Base-by-base conservation (phyloP, 2,329 filamentous ascomycete species). In the Clarireedia homoeocarpa region DNA sequence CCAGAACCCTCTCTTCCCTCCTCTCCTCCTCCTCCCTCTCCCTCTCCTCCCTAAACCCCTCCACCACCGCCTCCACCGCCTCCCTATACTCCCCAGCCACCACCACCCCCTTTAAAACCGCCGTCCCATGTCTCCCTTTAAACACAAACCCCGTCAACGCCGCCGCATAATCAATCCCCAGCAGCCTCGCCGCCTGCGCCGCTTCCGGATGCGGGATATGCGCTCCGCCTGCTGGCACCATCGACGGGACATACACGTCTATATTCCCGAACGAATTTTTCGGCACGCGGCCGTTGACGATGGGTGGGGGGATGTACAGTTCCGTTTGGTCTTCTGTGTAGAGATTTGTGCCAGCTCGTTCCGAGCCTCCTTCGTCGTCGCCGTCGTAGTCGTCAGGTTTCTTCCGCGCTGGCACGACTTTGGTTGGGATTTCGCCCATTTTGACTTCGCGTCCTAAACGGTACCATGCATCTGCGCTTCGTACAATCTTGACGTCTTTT, bases 221-320 rank as follows among this genome's bases (percentile, higher is more conserved):
- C 2, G 83, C 79, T 1, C 89, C 91, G 0, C 94, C 92, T 42
- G 74, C 72, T 0, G 94, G 94, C 0, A 97, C 78, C 94, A 99
- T 97, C 59, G 84, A 89, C 0, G 89, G 85, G 10, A 96, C 91
- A 69, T 92, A 97, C 40, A 95, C 81, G 66, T 97, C 94, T 58
- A 97, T 85, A 67, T 99, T 99, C 10, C 91, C 91, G 70, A 90
- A 99, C 17, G 86, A 85, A 68, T 99, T 99, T 72, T 89, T 92
- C 0, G 94, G 92, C 1, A 97, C 80, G 12, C 77, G 76, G 0
- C 91, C 91, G 51, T 84, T 73, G 3, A 88, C 75, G 1, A 97
- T 85, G 0, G 90, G 85, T 1, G 89, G 87, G 0, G 92, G 82
- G 12, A 81, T 72, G 70, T 95, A 97, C 0, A 85, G 59, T 14